Conservation (phyloP, 345 rosid genomes). For the Hibiscus trionum region DNA sequence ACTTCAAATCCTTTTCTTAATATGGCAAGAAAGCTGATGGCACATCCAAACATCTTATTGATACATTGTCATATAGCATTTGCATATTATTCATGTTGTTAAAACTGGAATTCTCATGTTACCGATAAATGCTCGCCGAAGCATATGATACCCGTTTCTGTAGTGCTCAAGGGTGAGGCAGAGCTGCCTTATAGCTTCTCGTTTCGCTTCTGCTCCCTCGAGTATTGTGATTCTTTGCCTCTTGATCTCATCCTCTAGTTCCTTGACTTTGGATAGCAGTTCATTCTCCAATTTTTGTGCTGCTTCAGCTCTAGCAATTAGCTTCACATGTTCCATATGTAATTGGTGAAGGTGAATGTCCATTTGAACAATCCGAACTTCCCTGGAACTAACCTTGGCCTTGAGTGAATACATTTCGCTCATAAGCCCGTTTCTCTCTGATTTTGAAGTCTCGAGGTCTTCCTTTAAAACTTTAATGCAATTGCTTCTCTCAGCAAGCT, state of each 20-base stretch:
- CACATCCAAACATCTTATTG: no score
- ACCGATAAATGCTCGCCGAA: conserved; percentile 38
- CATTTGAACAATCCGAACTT: conserved; percentile 33
- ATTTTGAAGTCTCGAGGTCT: conserved; percentile 22
- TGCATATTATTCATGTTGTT: conserved; percentile 4
- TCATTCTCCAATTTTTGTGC: conserved; percentile 19
- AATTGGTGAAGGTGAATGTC: conserved; percentile 40
- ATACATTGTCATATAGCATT: background rate
- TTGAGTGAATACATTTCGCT: conserved; percentile 22
- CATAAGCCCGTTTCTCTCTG: conserved; percentile 35
- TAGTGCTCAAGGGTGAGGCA: conserved; percentile 67
- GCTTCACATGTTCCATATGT: conserved; percentile 42
- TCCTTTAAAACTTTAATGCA: conserved; percentile 27
- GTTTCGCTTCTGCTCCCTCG: conserved; percentile 60
- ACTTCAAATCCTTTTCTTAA: background rate
- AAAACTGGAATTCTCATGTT: conserved; percentile 26
- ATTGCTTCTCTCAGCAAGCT: conserved; percentile 30
- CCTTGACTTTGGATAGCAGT: conserved; percentile 33
- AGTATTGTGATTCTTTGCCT: conserved; percentile 29
- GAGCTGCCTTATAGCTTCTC: conserved; percentile 68
- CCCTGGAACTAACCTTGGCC: conserved; percentile 29
- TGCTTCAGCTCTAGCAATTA: conserved; percentile 25
- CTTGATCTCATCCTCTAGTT: conserved; percentile 43
- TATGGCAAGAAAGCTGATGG: background rate
- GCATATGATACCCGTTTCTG: conserved; percentile 33